phyloP scores from a whole-genome alignment of 176 grass and related monocot species.

The Musa troglodytarum region DNA sequence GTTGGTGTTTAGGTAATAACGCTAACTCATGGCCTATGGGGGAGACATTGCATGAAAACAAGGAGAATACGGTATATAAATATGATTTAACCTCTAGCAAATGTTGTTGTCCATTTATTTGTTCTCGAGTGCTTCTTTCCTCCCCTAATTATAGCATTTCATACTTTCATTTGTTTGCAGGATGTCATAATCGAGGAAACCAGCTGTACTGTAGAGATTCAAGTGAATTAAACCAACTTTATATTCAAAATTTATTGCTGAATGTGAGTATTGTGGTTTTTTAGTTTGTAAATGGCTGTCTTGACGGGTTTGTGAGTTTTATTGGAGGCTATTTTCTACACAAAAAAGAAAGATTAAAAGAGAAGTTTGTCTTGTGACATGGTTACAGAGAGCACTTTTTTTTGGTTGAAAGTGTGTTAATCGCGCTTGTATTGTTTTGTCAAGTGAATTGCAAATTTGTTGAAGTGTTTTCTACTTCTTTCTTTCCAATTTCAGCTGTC shows the following conservation, averaged over 20 bases:
- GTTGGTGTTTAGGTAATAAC: not conserved
- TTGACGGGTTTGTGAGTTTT: not conserved
- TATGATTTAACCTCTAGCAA: not conserved
- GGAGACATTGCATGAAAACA: slow-evolving; percentile 41
- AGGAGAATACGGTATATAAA: slow-evolving; percentile 69
- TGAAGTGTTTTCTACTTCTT: too few relatives aligned
- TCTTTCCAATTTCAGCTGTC: too few relatives aligned
- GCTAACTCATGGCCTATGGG: slow-evolving; percentile 27
- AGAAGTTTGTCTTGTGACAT: too few relatives aligned
- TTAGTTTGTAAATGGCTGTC: not conserved
- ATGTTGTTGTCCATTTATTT: not conserved
- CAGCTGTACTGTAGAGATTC: not conserved
- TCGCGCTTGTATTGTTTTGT: too few relatives aligned
- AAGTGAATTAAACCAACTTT: not conserved
- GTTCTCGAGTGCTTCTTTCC: not conserved
- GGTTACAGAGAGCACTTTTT: too few relatives aligned
- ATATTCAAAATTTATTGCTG: not conserved
- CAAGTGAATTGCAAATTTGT: too few relatives aligned
- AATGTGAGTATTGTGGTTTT: not conserved
- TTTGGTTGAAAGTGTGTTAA: too few relatives aligned
- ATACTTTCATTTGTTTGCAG: not conserved
- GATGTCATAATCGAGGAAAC: not conserved
- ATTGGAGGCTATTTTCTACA: too few relatives aligned
- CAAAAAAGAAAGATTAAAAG: too few relatives aligned
- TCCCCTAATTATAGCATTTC: not conserved